Conservation (phyloP, 192 early-diverging fungal genomes). For the Podila horticola region DNA sequence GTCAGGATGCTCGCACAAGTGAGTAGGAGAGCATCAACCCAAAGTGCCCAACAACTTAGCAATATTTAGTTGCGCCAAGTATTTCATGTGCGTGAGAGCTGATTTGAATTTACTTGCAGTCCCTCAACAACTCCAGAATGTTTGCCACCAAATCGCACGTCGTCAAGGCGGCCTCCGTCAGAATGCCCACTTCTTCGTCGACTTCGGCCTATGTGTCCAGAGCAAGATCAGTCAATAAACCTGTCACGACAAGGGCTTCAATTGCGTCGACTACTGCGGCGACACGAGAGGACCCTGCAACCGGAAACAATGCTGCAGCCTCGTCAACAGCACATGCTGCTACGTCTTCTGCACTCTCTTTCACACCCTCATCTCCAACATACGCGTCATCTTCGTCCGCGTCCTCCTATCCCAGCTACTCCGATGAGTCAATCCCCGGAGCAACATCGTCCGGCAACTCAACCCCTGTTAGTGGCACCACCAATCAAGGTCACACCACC, state of each 20-base stretch:
- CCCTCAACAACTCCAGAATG: conserved; percentile 13
- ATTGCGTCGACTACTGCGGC: neutral
- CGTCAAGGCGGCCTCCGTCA: conserved; percentile 18
- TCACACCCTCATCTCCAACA: conserved; percentile 4
- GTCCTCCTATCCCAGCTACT: conserved; percentile 2
- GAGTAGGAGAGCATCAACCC: neutral
- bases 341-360: neutral
- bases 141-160: conserved; percentile 41
- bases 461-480: conserved; percentile 19
- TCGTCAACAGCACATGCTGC: neutral
- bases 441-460: neutral
- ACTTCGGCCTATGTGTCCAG: conserved; percentile 9
- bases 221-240: neutral
- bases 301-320: neutral
- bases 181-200: conserved; percentile 5
- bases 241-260: neutral
- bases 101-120: neutral
- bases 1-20: conserved; percentile 36
- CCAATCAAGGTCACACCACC: conserved; percentile 3
- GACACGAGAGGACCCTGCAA: neutral
- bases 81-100: no score
- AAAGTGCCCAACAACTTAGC: neutral
- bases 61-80: neutral
- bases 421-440: conserved; percentile 4
- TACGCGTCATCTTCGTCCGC: conserved; percentile 3